These are phyloP conservation scores for Podospora fimiseda DNA, from an alignment of 495 filamentous ascomycete species.

Conservation along the genomic window DNA sequence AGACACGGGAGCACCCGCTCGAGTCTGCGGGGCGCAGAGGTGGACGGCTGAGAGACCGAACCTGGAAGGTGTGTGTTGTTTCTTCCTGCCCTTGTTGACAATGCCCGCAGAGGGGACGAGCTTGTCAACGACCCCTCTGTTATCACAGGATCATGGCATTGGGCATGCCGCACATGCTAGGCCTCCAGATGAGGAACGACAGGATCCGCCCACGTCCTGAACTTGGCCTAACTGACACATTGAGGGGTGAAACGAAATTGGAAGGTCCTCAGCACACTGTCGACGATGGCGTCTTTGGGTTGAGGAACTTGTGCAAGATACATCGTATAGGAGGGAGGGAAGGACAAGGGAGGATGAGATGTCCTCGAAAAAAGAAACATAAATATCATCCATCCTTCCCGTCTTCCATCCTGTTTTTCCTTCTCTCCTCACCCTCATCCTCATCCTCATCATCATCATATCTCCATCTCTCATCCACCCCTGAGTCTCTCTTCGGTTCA, in stretches of 20 bases:
- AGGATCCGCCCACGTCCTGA: neutral
- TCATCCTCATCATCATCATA: conserved; percentile 10
- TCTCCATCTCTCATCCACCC: no score
- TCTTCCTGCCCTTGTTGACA: conserved; percentile 10
- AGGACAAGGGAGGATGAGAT: neutral
- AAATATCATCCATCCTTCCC: conserved; percentile 10
- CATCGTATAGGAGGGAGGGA: neutral
- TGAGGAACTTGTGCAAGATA: neutral
- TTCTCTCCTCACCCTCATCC: conserved; percentile 6
- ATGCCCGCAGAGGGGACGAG: conserved; percentile 11
- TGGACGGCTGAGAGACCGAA: conserved; percentile 17
- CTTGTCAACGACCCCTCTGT: neutral
- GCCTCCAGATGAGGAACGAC: no score
- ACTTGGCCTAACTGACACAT: neutral
- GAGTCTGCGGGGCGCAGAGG: conserved; percentile 3
- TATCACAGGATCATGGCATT: neutral
- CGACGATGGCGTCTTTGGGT: neutral
- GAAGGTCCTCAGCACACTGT: conserved; percentile 5
- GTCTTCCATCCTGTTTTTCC: neutral
- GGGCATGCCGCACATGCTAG: no score
- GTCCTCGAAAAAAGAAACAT: neutral
- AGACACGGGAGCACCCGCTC: conserved; percentile 19
- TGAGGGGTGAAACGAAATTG: conserved; percentile 3
- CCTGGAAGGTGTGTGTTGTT: conserved; percentile 22
- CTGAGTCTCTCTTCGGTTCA: neutral